These are phyloP conservation scores for Plasmodium yoelii DNA, from an alignment of 169 alveolate species.

Conservation along the genomic window DNA sequence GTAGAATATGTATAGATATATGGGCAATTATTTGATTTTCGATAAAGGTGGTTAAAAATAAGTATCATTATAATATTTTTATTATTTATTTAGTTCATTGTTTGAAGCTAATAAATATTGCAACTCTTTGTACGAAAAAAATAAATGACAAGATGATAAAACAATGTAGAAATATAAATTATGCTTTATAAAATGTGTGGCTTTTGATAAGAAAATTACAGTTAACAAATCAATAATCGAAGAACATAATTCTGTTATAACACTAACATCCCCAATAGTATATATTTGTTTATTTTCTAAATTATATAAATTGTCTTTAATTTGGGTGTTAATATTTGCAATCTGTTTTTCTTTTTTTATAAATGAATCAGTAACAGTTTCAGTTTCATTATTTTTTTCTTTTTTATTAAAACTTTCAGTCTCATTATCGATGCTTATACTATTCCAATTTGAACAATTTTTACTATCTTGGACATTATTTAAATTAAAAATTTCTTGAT, in stretches of 20 bases:
- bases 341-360: neutral
- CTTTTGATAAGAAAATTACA: slow-evolving; percentile 15
- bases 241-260: slow-evolving; percentile 19
- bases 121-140: slow-evolving; percentile 61
- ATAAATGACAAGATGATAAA: slow-evolving; percentile 49
- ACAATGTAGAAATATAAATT: slow-evolving; percentile 39
- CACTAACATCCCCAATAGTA: slow-evolving; percentile 59
- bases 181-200: slow-evolving; percentile 38
- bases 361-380: neutral
- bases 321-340: neutral
- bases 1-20: too few relatives aligned
- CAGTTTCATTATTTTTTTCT: neutral
- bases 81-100: too few relatives aligned
- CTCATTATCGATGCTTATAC: neutral
- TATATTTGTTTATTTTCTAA: neutral
- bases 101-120: slow-evolving; percentile 34
- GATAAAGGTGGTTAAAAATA: too few relatives aligned
- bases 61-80: too few relatives aligned
- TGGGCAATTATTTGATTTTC: too few relatives aligned
- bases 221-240: slow-evolving; percentile 60
- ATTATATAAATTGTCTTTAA: neutral
- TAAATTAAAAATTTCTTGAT: neutral
- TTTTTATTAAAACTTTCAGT: neutral
- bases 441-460: neutral
- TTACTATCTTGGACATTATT: neutral